phyloP scores from a whole-genome alignment of 2,329 filamentous ascomycete genomes.

The Neofusicoccum cordaticola region DNA sequence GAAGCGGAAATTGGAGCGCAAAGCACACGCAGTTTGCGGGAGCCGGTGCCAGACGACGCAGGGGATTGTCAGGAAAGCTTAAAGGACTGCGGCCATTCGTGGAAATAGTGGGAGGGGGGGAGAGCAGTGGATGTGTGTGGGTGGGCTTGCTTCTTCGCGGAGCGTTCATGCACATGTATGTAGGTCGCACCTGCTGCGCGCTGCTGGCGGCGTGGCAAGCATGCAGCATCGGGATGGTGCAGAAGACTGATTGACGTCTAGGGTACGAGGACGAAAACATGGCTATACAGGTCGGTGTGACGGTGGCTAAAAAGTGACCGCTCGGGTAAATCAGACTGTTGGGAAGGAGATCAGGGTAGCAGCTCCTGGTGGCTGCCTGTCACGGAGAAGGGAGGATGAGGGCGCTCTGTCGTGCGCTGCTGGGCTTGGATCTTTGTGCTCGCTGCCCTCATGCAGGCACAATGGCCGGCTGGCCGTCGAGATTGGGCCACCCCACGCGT shows the following conservation, averaged over 20 bases:
- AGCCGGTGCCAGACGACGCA: neutral
- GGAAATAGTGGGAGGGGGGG: neutral
- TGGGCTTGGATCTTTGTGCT: neutral
- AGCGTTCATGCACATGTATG: neutral
- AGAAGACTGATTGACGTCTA: neutral
- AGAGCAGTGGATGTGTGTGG: neutral
- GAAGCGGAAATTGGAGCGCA: neutral
- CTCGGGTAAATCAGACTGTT: neutral
- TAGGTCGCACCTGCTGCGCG: neutral
- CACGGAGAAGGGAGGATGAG: neutral
- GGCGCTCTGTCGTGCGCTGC: neutral
- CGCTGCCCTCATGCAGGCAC: neutral
- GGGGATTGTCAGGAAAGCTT: neutral
- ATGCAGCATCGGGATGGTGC: constrained; percentile 10
- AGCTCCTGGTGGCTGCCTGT: neutral
- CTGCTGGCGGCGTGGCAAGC: neutral
- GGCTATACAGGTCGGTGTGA: neutral
- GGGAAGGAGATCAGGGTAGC: neutral
- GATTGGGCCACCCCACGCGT: neutral
- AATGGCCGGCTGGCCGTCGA: neutral
- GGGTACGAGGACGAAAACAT: neutral
- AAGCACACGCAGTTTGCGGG: neutral
- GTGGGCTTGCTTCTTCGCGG: neutral
- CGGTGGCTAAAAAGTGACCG: neutral
- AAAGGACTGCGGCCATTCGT: neutral